Conservation (phyloP, 768 basidiomycete species). For the Mycena amicta region DNA sequence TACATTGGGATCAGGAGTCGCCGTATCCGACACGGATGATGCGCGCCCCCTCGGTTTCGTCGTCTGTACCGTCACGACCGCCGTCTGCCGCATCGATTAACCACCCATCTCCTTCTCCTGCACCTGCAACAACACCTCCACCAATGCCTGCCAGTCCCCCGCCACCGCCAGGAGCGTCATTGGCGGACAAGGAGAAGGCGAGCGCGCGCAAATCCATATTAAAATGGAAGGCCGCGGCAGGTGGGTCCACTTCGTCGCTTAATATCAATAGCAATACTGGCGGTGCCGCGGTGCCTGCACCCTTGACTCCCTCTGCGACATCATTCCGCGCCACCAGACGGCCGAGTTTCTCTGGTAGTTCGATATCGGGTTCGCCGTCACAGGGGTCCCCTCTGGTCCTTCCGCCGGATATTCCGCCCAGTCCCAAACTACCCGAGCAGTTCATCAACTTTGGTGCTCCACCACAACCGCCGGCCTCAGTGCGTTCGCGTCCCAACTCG, state of each 20-base stretch:
- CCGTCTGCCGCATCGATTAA: constrained; percentile 10
- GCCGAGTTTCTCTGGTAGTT: constrained; percentile 19
- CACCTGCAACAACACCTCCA: constrained; percentile 31
- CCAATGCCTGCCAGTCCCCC: constrained; percentile 29
- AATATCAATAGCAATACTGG: too few relatives aligned
- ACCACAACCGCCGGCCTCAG: constrained; percentile 31
- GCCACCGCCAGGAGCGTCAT: constrained; percentile 38
- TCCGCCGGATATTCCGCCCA: constrained; percentile 59
- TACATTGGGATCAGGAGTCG: constrained; percentile 76
- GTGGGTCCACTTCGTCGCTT: too few relatives aligned
- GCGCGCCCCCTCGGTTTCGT: constrained; percentile 23
- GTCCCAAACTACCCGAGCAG: constrained; percentile 61
- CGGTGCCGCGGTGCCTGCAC: constrained; percentile 19
- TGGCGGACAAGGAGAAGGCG: constrained; percentile 49
- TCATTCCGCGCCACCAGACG: constrained; percentile 15
- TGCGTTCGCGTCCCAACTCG: constrained; percentile 14
- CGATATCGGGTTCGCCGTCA: constrained; percentile 22
- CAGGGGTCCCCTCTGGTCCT: constrained; percentile 24
- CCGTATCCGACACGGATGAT: constrained; percentile 56
- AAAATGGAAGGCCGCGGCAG: constrained; percentile 58
- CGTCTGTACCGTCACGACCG: constrained; percentile 1
- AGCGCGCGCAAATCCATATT: constrained; percentile 70
- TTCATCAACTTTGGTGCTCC: constrained; percentile 32
- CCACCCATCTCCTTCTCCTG: constrained; percentile 24
- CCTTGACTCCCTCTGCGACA: constrained; percentile 20